Evolutionary conservation across 257 asterid species (phyloP), one percentile per base, ranked within the genome.

Genomic region (Forsythia suspensa): DNA sequence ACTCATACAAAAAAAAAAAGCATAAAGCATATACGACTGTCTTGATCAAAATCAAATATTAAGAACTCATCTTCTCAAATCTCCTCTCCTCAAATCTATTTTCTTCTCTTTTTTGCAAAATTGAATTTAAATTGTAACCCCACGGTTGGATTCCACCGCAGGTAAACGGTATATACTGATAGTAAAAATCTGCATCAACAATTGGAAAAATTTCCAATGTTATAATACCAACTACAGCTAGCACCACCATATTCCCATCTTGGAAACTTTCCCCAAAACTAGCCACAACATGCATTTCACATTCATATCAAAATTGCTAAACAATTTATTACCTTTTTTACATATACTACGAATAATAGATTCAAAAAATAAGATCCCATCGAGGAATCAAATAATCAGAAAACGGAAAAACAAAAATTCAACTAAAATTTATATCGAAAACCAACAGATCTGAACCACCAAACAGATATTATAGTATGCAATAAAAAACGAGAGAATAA

Each of bases 401-500:
- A 63, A 29, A 29, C 3, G 39, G 0, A 63, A 63, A 63, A 1
- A 59, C 34, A 59, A 2, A 59, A 20, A 59, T n/a, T 59, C 34
- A 63, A n/a, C 24, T 18, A n/a, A n/a, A 4, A 63, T 9, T 29
- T 24, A 63, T 63, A 24, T 16, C 40, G 16, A 29, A 1, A 36
- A 16, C 42, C 43, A 34, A 36, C 15, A 51, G 63, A 72, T 80
- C 80, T 18, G 68, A 80, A 46, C 37, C 9, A 55, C 40, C n/a
- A 40, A 24, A 9, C 46, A 72, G 37, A 12, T 65, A 20, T 15
- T 39, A 66, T 38, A 9, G 41, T 4, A 21, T 10, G 10, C 6
- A 34, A 13, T n/a, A 3, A 18, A 37, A 34, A 20, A 18, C 3
- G 2, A 37, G 41, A 76, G 8, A 57, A 38, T 68, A 42, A 18